Evolutionary conservation across 768 basidiomycete genomes (phyloP), one percentile per base, ranked within the genome.

Genomic region (Candolleomyces eurysporus): DNA sequence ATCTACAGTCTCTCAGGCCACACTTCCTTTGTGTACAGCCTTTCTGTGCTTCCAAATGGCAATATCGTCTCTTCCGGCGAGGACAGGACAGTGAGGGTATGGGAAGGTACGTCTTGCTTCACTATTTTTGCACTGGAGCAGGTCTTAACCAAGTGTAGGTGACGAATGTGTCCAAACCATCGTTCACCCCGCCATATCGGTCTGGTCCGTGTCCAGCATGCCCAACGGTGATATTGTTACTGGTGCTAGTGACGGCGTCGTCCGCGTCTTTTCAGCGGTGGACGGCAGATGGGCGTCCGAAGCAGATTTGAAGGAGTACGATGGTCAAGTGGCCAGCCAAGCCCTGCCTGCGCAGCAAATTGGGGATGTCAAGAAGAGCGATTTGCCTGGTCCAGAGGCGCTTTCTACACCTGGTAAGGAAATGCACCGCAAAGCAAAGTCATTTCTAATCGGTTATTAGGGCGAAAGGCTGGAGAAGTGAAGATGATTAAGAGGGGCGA

Each of bases 21-120:
- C 72, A 96, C 95, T 1, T 97, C 95, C 21, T 99, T 98, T 72
- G 94, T 98, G 14, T 99, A 98, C 76, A 89, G 91, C 60, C 73
- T 99, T 14, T 84, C 91, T 0, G 84, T 92, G 19, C 81, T 98
- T 19, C 90, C 94, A 1, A 86, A 76, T 63, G 92, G 96, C 19
- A 87, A 90, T 64, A 81, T 95, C 21, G 87, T 96, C 8, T 94
- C 91, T n/a, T 86, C 88, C 40, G 94, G 96, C 7, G 97, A 99
- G 76, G 97, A 99, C 73, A 88, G 96, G 52, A 90, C 90, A 4
- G 86, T 96, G 54, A 84, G 96, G 21, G 80, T 98, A 40, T 99
- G 97, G 97, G 84, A 84, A 76, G 91, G 92, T 56, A 40, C 61
- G 84, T 73, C 14, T 21, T 53, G 26, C 14, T 10, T 48, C 16